phyloP scores from a whole-genome alignment of 2,329 filamentous ascomycete species.

The Exophiala calicioides region DNA sequence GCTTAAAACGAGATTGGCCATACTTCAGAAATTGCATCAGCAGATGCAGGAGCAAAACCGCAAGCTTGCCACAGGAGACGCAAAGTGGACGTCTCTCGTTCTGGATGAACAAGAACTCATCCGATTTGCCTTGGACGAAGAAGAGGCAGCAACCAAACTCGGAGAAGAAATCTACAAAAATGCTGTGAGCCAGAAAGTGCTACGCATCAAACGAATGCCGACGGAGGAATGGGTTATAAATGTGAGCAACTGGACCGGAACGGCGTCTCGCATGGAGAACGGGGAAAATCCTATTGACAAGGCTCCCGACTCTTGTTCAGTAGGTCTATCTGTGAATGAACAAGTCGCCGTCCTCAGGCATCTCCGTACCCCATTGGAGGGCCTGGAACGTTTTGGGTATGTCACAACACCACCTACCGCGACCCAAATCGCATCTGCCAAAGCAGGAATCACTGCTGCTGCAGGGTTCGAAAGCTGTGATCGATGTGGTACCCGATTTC shows the following conservation, averaged over 20 bases:
- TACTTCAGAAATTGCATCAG: slow-evolving; percentile 47
- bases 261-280: neutral
- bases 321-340: slow-evolving; percentile 64
- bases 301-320: slow-evolving; percentile 4
- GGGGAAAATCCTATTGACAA: slow-evolving; percentile 11
- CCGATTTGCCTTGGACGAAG: slow-evolving; percentile 59
- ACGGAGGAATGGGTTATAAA: slow-evolving; percentile 70
- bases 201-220: slow-evolving; percentile 73
- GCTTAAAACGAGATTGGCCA: slow-evolving; percentile 43
- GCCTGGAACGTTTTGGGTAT: slow-evolving; percentile 72
- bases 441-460: slow-evolving; percentile 64
- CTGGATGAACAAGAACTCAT: slow-evolving; percentile 47
- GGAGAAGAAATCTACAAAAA: slow-evolving; percentile 76
- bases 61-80: slow-evolving; percentile 36
- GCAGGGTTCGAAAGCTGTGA: slow-evolving; percentile 86
- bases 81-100: slow-evolving; percentile 38
- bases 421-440: slow-evolving; percentile 66
- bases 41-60: slow-evolving; percentile 46
- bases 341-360: slow-evolving; percentile 66
- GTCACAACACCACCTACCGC: slow-evolving; percentile 67
- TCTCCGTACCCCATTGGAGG: slow-evolving; percentile 64
- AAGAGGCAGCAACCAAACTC: slow-evolving; percentile 60
- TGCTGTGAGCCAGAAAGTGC: slow-evolving; percentile 77
- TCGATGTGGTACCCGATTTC: slow-evolving; percentile 80
- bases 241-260: slow-evolving; percentile 42